Base-by-base conservation (phyloP, 768 basidiomycete genomes). In the Exsudoporus frostii region DNA sequence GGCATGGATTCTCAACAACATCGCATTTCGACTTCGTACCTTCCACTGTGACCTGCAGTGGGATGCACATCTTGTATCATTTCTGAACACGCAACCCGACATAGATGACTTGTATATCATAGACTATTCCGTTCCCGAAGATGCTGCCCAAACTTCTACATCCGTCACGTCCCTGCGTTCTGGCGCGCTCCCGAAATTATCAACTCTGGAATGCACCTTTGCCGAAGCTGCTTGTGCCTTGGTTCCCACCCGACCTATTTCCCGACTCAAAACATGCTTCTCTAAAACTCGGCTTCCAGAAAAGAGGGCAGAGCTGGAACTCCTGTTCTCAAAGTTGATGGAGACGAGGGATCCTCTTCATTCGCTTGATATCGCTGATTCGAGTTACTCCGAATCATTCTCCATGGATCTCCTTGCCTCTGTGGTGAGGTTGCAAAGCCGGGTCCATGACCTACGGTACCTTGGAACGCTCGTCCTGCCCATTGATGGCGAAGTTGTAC, bases 11-110 rank as follows among this genome's bases (percentile, higher is more conserved):
- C 65, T 76, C 9, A 46, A 67, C 4, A 68, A 65, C 2, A 77
- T 75, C 53, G 65, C 69, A 1, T 87, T 86, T 59, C 79, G 70
- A 30, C 80, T 88, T n/a, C 76, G 70, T 32, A 74, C 72, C 17
- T 84, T 88, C 54, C 80, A 82, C 57, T 85, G 83, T 62, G 86
- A 87, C 63, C 73, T 88, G 39, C 75, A 78, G 54, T 88, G 86
- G 86, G 83, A 86, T 60, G 53, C 56, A 15, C 61, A 76, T 54
- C 80, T 88, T 30, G 71, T 80, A 39, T 63, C 71, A 32, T 68
- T 63, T 49, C 54, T 60, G 48, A 72, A 55, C 40, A 48, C 43
- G n/a, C 65, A 67, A 32, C 30, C 63, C 37, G 58, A 58, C 49
- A 55, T 67, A 43, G 25, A 64, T n/a, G 58, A 65, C 60, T 55